phyloP scores from a whole-genome alignment of 352 stramenopile species.

The Globisporangium nunn region DNA sequence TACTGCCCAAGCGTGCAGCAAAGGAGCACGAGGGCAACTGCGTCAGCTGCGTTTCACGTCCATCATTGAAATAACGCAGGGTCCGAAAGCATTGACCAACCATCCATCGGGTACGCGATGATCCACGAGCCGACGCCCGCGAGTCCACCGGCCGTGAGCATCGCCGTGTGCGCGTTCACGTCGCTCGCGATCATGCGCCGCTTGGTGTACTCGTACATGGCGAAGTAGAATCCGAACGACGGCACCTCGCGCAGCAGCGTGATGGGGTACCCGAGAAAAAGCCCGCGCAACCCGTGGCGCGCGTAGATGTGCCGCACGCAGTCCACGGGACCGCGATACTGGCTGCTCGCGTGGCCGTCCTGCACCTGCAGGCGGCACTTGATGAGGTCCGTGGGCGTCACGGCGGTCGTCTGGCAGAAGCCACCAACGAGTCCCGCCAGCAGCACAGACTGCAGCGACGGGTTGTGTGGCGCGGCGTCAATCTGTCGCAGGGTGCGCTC shows the following conservation, averaged over 20 bases:
- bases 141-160: slow-evolving; percentile 74
- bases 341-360: slow-evolving; percentile 46
- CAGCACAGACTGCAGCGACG: slow-evolving; percentile 63
- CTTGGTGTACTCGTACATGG: slow-evolving; percentile 74
- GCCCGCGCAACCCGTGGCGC: slow-evolving; percentile 39
- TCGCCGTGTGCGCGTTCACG: slow-evolving; percentile 57
- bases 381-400: slow-evolving; percentile 76
- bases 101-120: slow-evolving; percentile 75
- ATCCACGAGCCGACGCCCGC: slow-evolving; percentile 77
- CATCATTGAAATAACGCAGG: too few species aligned
- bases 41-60: not conserved
- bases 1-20: slow-evolving; percentile 24
- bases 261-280: slow-evolving; percentile 70
- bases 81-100: slow-evolving; percentile 12
- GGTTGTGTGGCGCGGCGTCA: slow-evolving; percentile 40
- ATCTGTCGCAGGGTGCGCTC: slow-evolving; percentile 62
- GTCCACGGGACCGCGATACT: slow-evolving; percentile 64
- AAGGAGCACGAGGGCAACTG: not conserved
- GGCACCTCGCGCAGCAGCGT: slow-evolving; percentile 75
- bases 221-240: slow-evolving; percentile 83
- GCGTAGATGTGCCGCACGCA: slow-evolving; percentile 73
- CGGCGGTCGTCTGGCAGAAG: slow-evolving; percentile 68
- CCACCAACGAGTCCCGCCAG: slow-evolving; percentile 59
- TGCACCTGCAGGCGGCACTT: slow-evolving; percentile 82
- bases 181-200: slow-evolving; percentile 50